phyloP scores from a whole-genome alignment of 192 early-diverging fungal species.

The Coemansia sp. region DNA sequence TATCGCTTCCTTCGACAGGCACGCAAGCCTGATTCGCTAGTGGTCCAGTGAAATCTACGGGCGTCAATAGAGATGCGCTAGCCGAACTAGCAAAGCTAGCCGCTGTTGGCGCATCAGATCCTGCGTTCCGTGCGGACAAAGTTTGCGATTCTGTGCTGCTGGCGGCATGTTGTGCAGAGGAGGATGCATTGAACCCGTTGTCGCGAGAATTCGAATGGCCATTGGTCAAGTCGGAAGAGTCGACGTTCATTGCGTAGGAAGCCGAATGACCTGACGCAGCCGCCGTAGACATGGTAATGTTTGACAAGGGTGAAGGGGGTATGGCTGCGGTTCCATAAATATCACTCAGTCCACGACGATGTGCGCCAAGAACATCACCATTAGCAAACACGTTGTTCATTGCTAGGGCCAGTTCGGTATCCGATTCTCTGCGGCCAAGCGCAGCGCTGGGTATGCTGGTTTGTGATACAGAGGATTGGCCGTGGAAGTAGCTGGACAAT shows the following conservation, averaged over 20 bases:
- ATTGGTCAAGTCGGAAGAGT: slow-evolving; percentile 1
- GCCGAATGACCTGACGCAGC: neutral
- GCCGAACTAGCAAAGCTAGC: slow-evolving; percentile 6
- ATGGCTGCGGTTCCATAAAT: slow-evolving; percentile 26
- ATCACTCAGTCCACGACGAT: slow-evolving; percentile 35
- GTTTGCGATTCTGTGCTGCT: neutral
- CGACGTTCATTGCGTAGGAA: slow-evolving; percentile 21
- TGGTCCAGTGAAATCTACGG: neutral
- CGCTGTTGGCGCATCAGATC: neutral
- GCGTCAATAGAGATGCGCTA: neutral
- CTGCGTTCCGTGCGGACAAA: neutral
- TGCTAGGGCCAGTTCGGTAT: slow-evolving; percentile 50
- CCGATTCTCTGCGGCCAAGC: slow-evolving; percentile 46
- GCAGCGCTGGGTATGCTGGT: slow-evolving; percentile 6
- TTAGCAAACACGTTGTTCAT: slow-evolving; percentile 52
- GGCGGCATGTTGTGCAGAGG: neutral
- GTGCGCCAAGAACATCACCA: slow-evolving; percentile 41
- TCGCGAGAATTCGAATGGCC: neutral
- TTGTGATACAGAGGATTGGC: neutral
- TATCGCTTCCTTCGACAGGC: neutral
- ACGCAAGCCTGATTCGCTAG: neutral
- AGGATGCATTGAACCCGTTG: neutral
- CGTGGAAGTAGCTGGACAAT: slow-evolving; percentile 14
- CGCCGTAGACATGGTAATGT: slow-evolving; percentile 23
- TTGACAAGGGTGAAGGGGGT: slow-evolving; percentile 45